phyloP scores from a whole-genome alignment of 345 rosid genomes.

The Adansonia digitata region DNA sequence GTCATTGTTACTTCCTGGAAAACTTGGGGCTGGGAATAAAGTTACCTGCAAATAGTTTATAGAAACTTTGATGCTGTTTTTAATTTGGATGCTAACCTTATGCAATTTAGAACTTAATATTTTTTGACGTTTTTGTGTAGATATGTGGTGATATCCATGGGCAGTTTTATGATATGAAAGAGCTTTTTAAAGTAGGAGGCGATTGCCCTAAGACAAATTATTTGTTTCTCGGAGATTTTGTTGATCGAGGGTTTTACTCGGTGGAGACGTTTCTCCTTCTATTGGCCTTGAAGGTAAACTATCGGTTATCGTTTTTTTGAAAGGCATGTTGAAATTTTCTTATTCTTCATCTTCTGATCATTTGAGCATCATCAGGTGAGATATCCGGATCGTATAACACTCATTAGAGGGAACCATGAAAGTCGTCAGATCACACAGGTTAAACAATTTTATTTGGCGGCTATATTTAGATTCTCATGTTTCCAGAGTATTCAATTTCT shows the following conservation, averaged over 20 bases:
- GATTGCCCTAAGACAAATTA: slow-evolving; percentile 98
- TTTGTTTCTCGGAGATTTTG: slow-evolving; percentile 98
- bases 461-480: slow-evolving; percentile 7
- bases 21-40: background rate
- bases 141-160: slow-evolving; percentile 99
- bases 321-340: background rate
- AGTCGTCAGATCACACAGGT: slow-evolving; percentile 99
- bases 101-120: slow-evolving; percentile 1
- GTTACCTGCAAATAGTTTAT: background rate
- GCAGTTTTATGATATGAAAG: slow-evolving; percentile 96
- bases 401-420: slow-evolving; percentile 94
- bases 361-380: slow-evolving; percentile 61
- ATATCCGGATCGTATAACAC: slow-evolving; percentile 94
- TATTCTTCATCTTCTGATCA: slow-evolving; percentile 15
- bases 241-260: slow-evolving; percentile 93
- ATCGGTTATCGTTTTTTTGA: background rate
- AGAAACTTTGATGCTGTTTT: slow-evolving; percentile 1
- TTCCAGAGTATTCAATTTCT: slow-evolving; percentile 17
- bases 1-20: background rate
- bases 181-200: slow-evolving; percentile 95
- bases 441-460: slow-evolving; percentile 11
- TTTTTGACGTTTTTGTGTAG: slow-evolving; percentile 29
- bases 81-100: background rate
- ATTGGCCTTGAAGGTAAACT: slow-evolving; percentile 85
- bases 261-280: slow-evolving; percentile 96